These are phyloP conservation scores for Camellia oleifera DNA, from an alignment of 179 eudicot species.

Conservation along the genomic window DNA sequence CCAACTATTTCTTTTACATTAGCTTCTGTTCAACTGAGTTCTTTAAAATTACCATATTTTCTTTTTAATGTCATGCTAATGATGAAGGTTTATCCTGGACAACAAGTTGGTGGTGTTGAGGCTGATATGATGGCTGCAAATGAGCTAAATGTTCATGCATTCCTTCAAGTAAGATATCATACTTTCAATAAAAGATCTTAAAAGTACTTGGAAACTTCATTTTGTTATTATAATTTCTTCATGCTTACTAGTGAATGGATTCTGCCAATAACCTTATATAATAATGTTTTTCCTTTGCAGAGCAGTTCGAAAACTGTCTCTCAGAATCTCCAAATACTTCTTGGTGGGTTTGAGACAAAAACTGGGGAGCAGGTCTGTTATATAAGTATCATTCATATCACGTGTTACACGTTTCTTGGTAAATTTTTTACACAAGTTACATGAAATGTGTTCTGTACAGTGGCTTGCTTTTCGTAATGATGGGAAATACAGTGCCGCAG, in stretches of 20 bases:
- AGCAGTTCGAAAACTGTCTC: constrained; percentile 52
- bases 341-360: constrained; percentile 93
- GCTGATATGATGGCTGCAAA: constrained; percentile 98
- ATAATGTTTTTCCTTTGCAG: constrained; percentile 37
- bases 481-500: constrained; percentile 85
- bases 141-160: constrained; percentile 72
- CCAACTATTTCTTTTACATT: background rate
- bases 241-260: background rate
- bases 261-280: background rate
- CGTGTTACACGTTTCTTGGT: background rate
- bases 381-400: background rate
- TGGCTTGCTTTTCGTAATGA: constrained; percentile 95
- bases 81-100: constrained; percentile 87
- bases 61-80: constrained; percentile 7
- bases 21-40: background rate
- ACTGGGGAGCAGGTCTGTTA: constrained; percentile 93
- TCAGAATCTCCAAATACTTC: constrained; percentile 62
- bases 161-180: constrained; percentile 59
- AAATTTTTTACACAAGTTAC: background rate
- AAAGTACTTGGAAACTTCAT: background rate
- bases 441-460: constrained; percentile 36
- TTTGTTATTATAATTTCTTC: background rate
- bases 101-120: constrained; percentile 81
- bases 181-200: constrained; percentile 7
- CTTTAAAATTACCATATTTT: background rate